Percentiles rank a stretch among this genome's conserved stretches.
phyloP scores from a whole-genome alignment of 805 yeast genomes.

The Hanseniaspora singularis region DNA sequence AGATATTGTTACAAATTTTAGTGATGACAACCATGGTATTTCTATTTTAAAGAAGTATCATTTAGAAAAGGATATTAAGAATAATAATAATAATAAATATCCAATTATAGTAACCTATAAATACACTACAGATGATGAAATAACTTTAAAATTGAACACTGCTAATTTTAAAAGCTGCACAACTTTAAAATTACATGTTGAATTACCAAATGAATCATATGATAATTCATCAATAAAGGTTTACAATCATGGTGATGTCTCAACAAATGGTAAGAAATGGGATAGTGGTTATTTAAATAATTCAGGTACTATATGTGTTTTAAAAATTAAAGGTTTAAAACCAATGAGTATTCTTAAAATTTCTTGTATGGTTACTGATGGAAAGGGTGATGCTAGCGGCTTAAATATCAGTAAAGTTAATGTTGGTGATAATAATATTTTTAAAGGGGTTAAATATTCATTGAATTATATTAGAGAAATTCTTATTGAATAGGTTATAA shows the following conservation, averaged over 20 bases:
- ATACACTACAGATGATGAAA: slow-evolving; percentile 6
- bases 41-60: slow-evolving; percentile 7
- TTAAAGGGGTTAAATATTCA: slow-evolving; percentile 14
- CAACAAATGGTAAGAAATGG: not conserved
- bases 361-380: slow-evolving; percentile 5
- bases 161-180: not conserved
- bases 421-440: slow-evolving; percentile 1
- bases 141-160: slow-evolving; percentile 10
- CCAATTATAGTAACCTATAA: slow-evolving; percentile 7
- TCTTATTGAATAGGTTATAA: not conserved
- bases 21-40: slow-evolving; percentile 8
- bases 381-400: slow-evolving; percentile 8
- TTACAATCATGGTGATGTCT: slow-evolving; percentile 8
- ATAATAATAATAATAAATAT: not conserved
- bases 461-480: slow-evolving; percentile 1
- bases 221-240: slow-evolving; percentile 2
- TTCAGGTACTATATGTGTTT: slow-evolving; percentile 2
- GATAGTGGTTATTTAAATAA: not conserved
- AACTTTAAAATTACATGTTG: not conserved
- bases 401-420: slow-evolving; percentile 6
- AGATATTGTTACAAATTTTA: not conserved
- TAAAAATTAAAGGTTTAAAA: slow-evolving; percentile 2
- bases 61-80: not conserved
- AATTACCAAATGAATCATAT: not conserved
- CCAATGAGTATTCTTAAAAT: slow-evolving; percentile 2